phyloP scores from a whole-genome alignment of 129 eudicot genomes.

The Calendula officinalis region DNA sequence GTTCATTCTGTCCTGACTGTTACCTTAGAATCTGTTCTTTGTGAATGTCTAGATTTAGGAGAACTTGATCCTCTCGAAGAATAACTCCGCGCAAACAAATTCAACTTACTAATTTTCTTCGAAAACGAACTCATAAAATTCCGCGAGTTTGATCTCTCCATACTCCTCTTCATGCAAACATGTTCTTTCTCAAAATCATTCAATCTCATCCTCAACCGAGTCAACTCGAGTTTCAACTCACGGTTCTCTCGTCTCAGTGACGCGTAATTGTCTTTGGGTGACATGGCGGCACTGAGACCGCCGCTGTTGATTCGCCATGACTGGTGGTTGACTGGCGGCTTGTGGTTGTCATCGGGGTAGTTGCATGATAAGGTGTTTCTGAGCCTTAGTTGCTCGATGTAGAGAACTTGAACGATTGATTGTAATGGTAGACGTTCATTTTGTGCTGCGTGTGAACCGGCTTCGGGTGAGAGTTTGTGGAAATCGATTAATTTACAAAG shows the following conservation, averaged over 20 bases:
- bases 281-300: slow-evolving; percentile 97
- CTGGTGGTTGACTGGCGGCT: slow-evolving; percentile 68
- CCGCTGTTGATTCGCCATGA: slow-evolving; percentile 92
- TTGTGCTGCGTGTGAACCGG: slow-evolving; percentile 91
- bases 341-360: slow-evolving; percentile 66
- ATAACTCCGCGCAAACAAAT: slow-evolving; percentile 64
- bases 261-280: slow-evolving; percentile 93
- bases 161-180: slow-evolving; percentile 87
- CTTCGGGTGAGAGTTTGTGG: slow-evolving; percentile 92
- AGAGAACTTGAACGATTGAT: slow-evolving; percentile 88
- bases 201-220: slow-evolving; percentile 84
- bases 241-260: slow-evolving; percentile 86
- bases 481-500: slow-evolving; percentile 86
- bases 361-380: slow-evolving; percentile 60
- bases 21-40: slow-evolving; percentile 66
- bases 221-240: slow-evolving; percentile 88
- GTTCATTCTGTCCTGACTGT: slow-evolving; percentile 48
- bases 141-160: slow-evolving; percentile 73
- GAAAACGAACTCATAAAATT: slow-evolving; percentile 83
- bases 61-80: slow-evolving; percentile 81
- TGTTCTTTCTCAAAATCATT: slow-evolving; percentile 96
- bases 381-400: slow-evolving; percentile 80
- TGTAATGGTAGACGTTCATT: slow-evolving; percentile 96
- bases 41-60: slow-evolving; percentile 66
- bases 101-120: slow-evolving; percentile 62